Percentiles rank a stretch among this genome's conserved stretches.
Conservation (phyloP, 768 basidiomycete genomes). For the Clitopilus hobsonii region DNA sequence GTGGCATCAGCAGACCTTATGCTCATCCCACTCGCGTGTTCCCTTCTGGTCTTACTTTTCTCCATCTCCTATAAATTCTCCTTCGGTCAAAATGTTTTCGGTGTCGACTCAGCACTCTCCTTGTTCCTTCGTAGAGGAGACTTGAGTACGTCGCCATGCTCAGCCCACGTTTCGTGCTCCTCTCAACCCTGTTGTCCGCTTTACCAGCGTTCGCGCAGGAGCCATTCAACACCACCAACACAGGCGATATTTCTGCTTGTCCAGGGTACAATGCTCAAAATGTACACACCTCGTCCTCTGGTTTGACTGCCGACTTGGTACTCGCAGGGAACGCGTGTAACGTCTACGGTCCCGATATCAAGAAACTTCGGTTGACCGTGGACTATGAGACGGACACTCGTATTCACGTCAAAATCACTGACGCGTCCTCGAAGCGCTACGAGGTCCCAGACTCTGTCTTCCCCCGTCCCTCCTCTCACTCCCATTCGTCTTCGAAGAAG, state of each 20-base stretch:
- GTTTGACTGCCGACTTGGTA: conserved; percentile 46
- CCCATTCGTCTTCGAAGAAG: conserved; percentile 12
- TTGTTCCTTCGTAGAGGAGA: neutral
- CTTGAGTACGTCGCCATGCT: neutral
- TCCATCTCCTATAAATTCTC: neutral
- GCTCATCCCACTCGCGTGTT: neutral
- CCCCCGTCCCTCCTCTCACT: conserved; percentile 39
- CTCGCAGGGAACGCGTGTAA: conserved; percentile 51
- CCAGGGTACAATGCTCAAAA: conserved; percentile 54
- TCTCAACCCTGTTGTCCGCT: neutral
- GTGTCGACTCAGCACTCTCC: neutral
- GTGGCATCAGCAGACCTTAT: neutral
- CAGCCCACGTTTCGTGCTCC: neutral
- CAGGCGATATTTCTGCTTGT: conserved; percentile 29
- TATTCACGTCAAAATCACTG: conserved; percentile 61
- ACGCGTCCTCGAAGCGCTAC: conserved; percentile 44
- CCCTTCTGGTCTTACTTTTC: neutral
- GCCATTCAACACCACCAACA: neutral
- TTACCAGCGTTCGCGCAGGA: neutral
- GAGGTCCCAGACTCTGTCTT: conserved; percentile 63
- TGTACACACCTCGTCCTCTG: conserved; percentile 31
- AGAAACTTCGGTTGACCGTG: conserved; percentile 42
- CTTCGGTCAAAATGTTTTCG: neutral
- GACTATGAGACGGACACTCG: conserved; percentile 58
- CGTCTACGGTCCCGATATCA: conserved; percentile 54